Percentiles rank a stretch among this genome's conserved stretches.
Conservation (phyloP, 768 basidiomycete species). For the Cyclocybe cylindracea region DNA sequence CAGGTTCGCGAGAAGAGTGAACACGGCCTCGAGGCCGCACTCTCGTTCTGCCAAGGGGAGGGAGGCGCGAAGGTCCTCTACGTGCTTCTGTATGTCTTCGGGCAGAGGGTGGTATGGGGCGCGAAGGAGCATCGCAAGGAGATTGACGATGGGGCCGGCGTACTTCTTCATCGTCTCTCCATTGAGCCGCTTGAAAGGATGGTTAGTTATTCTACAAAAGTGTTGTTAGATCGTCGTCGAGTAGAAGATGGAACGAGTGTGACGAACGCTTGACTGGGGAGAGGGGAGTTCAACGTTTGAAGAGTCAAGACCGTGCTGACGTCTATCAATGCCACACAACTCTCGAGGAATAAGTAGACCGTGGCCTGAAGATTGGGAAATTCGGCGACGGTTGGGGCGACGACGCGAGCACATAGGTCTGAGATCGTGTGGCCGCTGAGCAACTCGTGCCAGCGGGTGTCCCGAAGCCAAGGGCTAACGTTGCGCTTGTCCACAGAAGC, state of each 20-base stretch:
- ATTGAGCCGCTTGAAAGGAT: slow-evolving; percentile 18
- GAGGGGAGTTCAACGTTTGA: slow-evolving; percentile 9
- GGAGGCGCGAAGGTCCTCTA: slow-evolving; percentile 4
- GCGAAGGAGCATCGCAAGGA: slow-evolving; percentile 12
- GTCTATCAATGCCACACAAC: slow-evolving; percentile 3
- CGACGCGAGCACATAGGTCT: neutral
- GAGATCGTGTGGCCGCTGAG: neutral
- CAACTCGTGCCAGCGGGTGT: slow-evolving; percentile 8
- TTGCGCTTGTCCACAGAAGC: neutral
- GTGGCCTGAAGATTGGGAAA: slow-evolving; percentile 2
- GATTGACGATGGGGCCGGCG: neutral
- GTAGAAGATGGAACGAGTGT: neutral
- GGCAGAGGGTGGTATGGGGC: neutral
- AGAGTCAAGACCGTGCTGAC: slow-evolving; percentile 12
- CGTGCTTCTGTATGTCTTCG: neutral
- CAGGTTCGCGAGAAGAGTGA: neutral
- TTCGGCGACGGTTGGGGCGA: slow-evolving; percentile 1
- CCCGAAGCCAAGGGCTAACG: slow-evolving; percentile 9
- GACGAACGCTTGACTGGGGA: slow-evolving; percentile 14
- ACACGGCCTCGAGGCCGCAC: neutral
- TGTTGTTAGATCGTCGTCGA: neutral
- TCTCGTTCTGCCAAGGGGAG: slow-evolving; percentile 1
- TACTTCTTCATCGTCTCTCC: slow-evolving; percentile 15
- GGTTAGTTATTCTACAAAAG: slow-evolving; percentile 19
- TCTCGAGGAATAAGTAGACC: neutral